These are phyloP conservation scores for Starmerella geochares DNA, from an alignment of 805 yeast genomes.

Conservation along the genomic window DNA sequence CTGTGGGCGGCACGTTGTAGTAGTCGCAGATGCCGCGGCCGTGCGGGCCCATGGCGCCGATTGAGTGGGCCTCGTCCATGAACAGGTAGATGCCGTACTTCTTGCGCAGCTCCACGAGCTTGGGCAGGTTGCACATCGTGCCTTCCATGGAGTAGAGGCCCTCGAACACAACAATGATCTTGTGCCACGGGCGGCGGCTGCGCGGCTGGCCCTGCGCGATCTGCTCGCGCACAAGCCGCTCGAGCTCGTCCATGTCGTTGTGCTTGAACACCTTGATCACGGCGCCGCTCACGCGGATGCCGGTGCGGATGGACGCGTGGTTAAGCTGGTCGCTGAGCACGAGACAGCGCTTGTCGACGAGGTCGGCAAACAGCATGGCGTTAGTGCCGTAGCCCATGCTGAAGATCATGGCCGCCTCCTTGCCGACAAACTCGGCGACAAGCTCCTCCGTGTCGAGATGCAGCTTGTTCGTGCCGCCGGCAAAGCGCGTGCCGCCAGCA, in stretches of 20 bases:
- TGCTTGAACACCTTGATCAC: conserved; percentile 86
- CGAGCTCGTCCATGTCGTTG: conserved; percentile 75
- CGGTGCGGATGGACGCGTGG: conserved; percentile 92
- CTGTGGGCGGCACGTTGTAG: conserved; percentile 65
- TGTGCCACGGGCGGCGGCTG: conserved; percentile 90
- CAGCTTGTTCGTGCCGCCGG: conserved; percentile 65
- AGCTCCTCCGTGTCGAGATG: conserved; percentile 64
- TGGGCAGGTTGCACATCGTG: conserved; percentile 73
- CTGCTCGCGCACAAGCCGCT: conserved; percentile 65
- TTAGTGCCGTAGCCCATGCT: conserved; percentile 97
- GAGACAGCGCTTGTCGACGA: conserved; percentile 77
- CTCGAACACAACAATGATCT: conserved; percentile 70
- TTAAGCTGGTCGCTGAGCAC: conserved; percentile 90
- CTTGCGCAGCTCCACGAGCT: conserved; percentile 57
- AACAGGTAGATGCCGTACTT: conserved; percentile 83
- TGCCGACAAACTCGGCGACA: conserved; percentile 79
- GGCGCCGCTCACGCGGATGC: conserved; percentile 86
- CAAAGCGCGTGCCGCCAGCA: conserved; percentile 64
- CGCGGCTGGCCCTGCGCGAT: conserved; percentile 92
- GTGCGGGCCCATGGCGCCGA: conserved; percentile 93
- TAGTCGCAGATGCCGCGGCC: conserved; percentile 96
- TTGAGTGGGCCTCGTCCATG: conserved; percentile 96
- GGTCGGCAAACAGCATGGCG: conserved; percentile 71
- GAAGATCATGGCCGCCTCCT: conserved; percentile 74
- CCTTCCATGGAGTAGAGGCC: conserved; percentile 76